Evolutionary conservation across 495 filamentous ascomycete species (phyloP), one percentile per base, ranked within the genome.

Genomic region (Corynascus novoguineensis): DNA sequence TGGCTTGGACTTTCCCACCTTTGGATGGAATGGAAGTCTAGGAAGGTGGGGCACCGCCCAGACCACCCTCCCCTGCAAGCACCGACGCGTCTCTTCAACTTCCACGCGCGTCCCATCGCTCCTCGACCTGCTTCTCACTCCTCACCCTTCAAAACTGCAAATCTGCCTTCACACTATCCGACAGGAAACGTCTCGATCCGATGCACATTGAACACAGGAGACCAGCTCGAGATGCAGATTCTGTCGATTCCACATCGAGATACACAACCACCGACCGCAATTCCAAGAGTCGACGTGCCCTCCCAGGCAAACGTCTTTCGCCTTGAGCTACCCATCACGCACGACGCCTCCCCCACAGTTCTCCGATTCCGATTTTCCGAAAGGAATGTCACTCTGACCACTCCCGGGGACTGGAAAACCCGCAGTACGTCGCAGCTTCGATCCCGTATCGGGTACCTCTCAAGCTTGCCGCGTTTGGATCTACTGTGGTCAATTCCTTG

Each of bases 341-440:
- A 84, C 71, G 64, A 59, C 83, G 79, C 85, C 83, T 77, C 78
- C 83, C 71, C 74, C 61, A 86, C 76, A 87, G 85, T 84, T 73
- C 74, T 78, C 83, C 83, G 83, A 79, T 68, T 68, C 73, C 68
- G 66, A 71, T 84, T 82, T 82, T 85, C 80, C 76, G 75, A 66
- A 76, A 79, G 80, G 81, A 81, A 84, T 81, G 81, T 78, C 70
- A 32, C 65, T 65, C 47, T 57, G 60, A 65, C 65, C 78, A 73
- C 73, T 71, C 70, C 29, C 17, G 32, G 40, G 58, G 60, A 58
- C 25, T 59, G 60, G 63, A 58, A 57, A 24, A 34, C 41, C 62
- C 64, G 46, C 71, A 68, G 63, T 66, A 64, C 68, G 69, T 67
- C 65, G 67, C 69, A 67, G 64, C 67, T 65, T 70, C 63, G 68